Evolutionary conservation across 805 yeast species (phyloP).

Genomic region (Cyberlindnera xishuangbannaensis): DNA sequence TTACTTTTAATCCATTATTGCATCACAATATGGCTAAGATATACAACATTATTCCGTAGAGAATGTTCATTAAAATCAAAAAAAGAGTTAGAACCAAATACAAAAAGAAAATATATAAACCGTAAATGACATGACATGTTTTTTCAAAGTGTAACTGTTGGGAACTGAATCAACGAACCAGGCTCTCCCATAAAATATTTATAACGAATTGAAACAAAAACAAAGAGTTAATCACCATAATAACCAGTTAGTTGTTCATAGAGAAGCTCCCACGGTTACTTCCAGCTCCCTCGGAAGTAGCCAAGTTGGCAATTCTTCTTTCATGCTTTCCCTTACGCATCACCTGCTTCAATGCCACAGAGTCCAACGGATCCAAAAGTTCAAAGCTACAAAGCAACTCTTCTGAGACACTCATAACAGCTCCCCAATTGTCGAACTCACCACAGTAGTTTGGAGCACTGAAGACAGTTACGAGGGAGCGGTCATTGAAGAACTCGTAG

Average conservation of each 20-base stretch:
- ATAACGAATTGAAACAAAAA: slow-evolving; percentile 6
- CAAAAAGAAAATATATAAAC: too few relatives aligned
- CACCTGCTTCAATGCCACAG: slow-evolving; percentile 87
- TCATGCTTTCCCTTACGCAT: slow-evolving; percentile 93
- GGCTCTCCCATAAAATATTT: slow-evolving; percentile 2
- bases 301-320: slow-evolving; percentile 54
- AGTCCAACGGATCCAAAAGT: slow-evolving; percentile 87
- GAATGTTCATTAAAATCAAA: background rate
- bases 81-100: too few relatives aligned
- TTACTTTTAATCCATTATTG: slow-evolving; percentile 1
- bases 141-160: background rate
- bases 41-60: background rate
- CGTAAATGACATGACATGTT: too few relatives aligned
- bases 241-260: slow-evolving; percentile 1
- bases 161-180: background rate
- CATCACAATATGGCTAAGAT: too few relatives aligned
- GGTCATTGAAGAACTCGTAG: slow-evolving; percentile 85
- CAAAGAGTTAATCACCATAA: too few relatives aligned
- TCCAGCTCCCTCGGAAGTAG: slow-evolving; percentile 19
- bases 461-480: slow-evolving; percentile 92
- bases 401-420: slow-evolving; percentile 94
- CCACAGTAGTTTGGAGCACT: slow-evolving; percentile 93
- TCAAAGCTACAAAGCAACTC: slow-evolving; percentile 92
- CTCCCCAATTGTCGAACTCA: slow-evolving; percentile 82
- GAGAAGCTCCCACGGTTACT: slow-evolving; percentile 21